Percentiles rank a stretch among this genome's conserved stretches.
phyloP scores from a whole-genome alignment of 225 moss, liverwort and hornwort genomes.

The Pseudoscleropodium purum region DNA sequence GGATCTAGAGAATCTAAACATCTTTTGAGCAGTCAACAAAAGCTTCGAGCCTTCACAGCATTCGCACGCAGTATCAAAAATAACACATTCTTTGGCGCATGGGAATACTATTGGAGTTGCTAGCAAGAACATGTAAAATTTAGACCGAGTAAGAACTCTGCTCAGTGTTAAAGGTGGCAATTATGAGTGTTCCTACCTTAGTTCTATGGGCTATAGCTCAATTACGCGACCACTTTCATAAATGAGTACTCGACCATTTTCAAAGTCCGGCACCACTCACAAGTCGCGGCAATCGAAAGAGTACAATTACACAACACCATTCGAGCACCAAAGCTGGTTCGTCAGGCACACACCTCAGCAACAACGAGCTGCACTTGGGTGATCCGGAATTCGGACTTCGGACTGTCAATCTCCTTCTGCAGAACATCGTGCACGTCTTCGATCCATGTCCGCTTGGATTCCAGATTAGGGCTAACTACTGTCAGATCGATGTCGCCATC shows the following conservation, averaged over 20 bases:
- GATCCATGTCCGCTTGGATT: slow-evolving; percentile 33
- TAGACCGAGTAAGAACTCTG: background rate
- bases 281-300: background rate
- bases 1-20: background rate
- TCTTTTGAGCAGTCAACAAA: background rate
- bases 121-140: too few relatives aligned
- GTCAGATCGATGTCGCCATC: slow-evolving; percentile 96
- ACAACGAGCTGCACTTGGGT: slow-evolving; percentile 3
- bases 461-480: slow-evolving; percentile 38
- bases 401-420: slow-evolving; percentile 8
- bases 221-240: background rate
- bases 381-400: slow-evolving; percentile 14
- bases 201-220: background rate
- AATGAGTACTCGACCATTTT: background rate
- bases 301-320: background rate
- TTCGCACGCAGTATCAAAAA: background rate
- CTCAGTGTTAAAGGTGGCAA: background rate
- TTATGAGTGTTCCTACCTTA: background rate
- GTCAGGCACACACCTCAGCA: background rate
- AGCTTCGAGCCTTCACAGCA: background rate
- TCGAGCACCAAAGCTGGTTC: background rate
- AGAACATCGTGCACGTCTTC: slow-evolving; percentile 23
- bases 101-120: background rate
- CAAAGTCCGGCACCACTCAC: background rate
- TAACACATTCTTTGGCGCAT: background rate